Base-by-base conservation (phyloP, 305 asterid species). In the Fraxinus paxiana region DNA sequence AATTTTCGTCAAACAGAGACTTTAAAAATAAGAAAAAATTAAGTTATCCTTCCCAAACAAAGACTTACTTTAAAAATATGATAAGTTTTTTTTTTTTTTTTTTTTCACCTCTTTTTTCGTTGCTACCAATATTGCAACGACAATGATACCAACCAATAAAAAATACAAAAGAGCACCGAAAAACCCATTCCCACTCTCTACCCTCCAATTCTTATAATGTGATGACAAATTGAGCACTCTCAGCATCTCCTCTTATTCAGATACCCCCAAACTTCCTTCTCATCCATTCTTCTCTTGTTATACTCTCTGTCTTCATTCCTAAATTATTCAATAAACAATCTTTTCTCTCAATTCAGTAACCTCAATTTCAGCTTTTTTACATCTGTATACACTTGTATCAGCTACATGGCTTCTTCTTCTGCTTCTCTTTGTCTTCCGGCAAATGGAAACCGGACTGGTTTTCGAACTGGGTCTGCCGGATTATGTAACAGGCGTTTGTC, bases 381-480 rank as follows among this genome's bases (percentile, higher is more conserved):
- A 28, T 67, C 12, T 28, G 4, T 24, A 67, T 15, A 28, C 37
- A 5, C 2, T 10, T 26, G n/a, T 10, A 67, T 26, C 38, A 28
- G 8, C 38, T 15, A 24, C 8, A 88, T 86, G 91, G 86, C 51
- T 41, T 41, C 91, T 34, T 83, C 89, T 73, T 82, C 87, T 71
- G 82, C 88, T 87, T 87, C 91, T 78, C 78, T 89, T 48, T 90
- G 88, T 86, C 87, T 85, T 75, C 90, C 92, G 46, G 88, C 90
- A 67, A 67, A 86, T 54, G 88, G 91, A 18, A 82, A 81, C 82
- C 83, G 88, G 37, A 38, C 79, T 34, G 48, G 63, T 77, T 82
- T 81, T 82, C 82, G 81, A 70, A 2, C 37, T 28, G 86, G 85
- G 38, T 63, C 87, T 30, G 85, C 84, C 54, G 86, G 89, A 78